Percentiles rank a stretch among this genome's conserved stretches.
Evolutionary conservation across 257 asterid species (phyloP).

Genomic region (Solanum boliviense): DNA sequence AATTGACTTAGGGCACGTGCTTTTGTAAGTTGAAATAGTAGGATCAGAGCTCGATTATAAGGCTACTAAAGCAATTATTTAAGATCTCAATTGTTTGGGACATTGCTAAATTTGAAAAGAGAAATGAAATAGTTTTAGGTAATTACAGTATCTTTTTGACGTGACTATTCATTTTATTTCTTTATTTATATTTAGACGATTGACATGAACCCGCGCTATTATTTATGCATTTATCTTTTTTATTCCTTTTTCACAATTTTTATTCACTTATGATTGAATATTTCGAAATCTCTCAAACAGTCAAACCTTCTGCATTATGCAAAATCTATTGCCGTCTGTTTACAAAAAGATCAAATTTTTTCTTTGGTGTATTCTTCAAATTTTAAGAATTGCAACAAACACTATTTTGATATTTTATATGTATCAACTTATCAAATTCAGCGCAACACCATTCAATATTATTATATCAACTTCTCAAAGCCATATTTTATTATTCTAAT

Average conservation of each 20-base stretch:
- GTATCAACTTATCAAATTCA: not conserved
- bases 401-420: no score
- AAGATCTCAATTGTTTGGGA: no score
- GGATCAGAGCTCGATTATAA: no score
- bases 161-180: no score
- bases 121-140: not conserved
- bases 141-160: not conserved
- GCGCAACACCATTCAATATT: no score
- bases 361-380: not conserved
- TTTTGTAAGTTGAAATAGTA: not conserved
- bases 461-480: no score
- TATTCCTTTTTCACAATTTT: not conserved
- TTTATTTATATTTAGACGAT: no score
- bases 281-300: not conserved
- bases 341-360: no score
- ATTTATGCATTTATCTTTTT: not conserved
- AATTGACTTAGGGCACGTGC: not conserved
- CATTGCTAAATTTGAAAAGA: no score
- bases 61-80: not conserved
- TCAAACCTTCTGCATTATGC: not conserved
- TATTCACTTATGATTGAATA: not conserved
- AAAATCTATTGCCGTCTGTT: no score
- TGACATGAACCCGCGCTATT: not conserved
- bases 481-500: not conserved
- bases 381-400: not conserved